Evolutionary conservation across 1,139 yeast species (phyloP).

Genomic region (Arxiozyma heterogenica): DNA sequence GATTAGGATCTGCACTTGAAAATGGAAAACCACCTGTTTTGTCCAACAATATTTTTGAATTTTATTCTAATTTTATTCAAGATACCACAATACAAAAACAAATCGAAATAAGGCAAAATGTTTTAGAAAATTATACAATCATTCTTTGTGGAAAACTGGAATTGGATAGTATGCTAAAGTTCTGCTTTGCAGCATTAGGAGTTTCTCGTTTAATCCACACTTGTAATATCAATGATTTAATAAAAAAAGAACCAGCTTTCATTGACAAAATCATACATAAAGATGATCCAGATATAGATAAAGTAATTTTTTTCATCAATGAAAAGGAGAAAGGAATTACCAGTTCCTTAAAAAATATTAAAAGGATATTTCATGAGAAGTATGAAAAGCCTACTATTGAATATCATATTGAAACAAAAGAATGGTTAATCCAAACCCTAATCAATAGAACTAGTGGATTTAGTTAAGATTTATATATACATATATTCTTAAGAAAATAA

Average conservation of each 20-base stretch:
- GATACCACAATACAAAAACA: conserved; percentile 14
- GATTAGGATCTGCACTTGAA: conserved; percentile 17
- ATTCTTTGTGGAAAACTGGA: conserved; percentile 23
- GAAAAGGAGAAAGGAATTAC: conserved; percentile 6
- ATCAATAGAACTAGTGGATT: conserved; percentile 36
- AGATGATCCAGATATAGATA: background rate
- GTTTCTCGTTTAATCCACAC: conserved; percentile 11
- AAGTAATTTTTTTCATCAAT: conserved; percentile 12
- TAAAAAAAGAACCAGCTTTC: background rate
- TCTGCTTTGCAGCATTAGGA: conserved; percentile 21
- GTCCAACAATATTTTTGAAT: conserved; percentile 28
- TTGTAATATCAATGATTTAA: background rate
- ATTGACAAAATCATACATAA: background rate
- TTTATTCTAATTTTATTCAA: conserved; percentile 31
- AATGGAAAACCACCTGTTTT: conserved; percentile 16
- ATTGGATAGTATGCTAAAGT: conserved; percentile 22
- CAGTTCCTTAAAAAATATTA: conserved; percentile 5
- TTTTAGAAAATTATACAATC: conserved; percentile 15
- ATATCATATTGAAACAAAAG: conserved; percentile 39
- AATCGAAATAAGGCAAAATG: conserved; percentile 7
- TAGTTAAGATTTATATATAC: background rate
- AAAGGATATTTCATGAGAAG: background rate
- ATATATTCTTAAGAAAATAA: background rate
- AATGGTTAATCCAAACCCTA: conserved; percentile 68
- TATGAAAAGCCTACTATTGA: background rate